A percentile compares a stretch with the other conserved stretches of the same genome.
Conservation (phyloP, 441 rosid genomes). For the Brassica hybrid region DNA sequence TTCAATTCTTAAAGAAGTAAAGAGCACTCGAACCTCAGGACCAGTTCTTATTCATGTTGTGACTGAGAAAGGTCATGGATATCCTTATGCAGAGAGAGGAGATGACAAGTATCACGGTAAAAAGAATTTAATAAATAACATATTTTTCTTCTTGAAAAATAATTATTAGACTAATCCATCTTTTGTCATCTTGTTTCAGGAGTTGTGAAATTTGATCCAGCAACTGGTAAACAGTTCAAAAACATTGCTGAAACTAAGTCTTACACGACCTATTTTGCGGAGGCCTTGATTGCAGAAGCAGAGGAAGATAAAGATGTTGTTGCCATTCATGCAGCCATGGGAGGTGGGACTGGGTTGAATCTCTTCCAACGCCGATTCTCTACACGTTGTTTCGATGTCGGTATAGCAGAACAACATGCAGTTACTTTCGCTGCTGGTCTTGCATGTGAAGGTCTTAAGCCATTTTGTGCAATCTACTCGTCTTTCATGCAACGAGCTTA, state of each 20-base stretch:
- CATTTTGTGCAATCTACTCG: constrained; percentile 84
- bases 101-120: neutral
- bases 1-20: constrained; percentile 79
- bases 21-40: constrained; percentile 74
- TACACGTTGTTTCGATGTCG: constrained; percentile 77
- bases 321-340: constrained; percentile 96
- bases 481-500: constrained; percentile 92
- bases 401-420: constrained; percentile 95
- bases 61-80: constrained; percentile 92
- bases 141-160: neutral
- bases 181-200: constrained; percentile 51
- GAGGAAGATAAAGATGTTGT: constrained; percentile 73
- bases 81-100: constrained; percentile 48
- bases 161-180: neutral
- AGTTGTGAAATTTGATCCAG: constrained; percentile 82
- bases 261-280: constrained; percentile 78
- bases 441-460: constrained; percentile 86
- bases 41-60: constrained; percentile 85
- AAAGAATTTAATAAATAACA: neutral
- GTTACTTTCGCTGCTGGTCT: constrained; percentile 91
- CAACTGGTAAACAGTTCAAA: constrained; percentile 88
- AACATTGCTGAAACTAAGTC: constrained; percentile 57
- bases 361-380: constrained; percentile 78
- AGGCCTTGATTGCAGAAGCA: constrained; percentile 87
- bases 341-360: constrained; percentile 88